A percentile compares a stretch with the other conserved stretches of the same genome.
Evolutionary conservation across 2,329 filamentous ascomycete species (phyloP).

Genomic region (Fusarium miscanthi): DNA sequence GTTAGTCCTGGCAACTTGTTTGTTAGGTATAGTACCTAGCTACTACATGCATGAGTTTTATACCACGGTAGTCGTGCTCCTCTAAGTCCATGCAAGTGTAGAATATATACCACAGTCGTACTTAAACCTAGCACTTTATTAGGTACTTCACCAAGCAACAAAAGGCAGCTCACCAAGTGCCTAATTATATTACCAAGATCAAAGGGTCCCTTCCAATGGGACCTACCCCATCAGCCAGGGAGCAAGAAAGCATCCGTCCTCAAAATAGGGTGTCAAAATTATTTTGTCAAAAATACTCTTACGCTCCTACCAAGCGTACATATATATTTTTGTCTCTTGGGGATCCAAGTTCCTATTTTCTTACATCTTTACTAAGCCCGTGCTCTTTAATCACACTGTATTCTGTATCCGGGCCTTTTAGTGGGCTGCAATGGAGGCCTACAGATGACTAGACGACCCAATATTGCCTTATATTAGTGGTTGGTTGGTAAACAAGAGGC

Average conservation of each 20-base stretch:
- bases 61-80: background rate
- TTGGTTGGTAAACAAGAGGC: slow-evolving; percentile 23
- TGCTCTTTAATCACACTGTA: slow-evolving; percentile 8
- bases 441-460: slow-evolving; percentile 16
- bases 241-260: background rate
- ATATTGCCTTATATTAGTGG: slow-evolving; percentile 24
- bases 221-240: background rate
- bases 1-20: background rate
- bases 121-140: background rate
- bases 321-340: background rate
- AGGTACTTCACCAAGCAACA: background rate
- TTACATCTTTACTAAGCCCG: background rate
- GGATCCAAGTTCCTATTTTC: background rate
- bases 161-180: background rate
- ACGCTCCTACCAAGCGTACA: background rate
- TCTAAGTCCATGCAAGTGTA: background rate
- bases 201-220: background rate
- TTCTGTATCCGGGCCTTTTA: slow-evolving; percentile 26
- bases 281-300: background rate
- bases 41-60: background rate
- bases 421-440: slow-evolving; percentile 16
- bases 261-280: background rate
- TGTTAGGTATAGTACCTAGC: background rate
- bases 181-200: background rate
- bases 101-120: background rate